These are phyloP conservation scores for Aspergillus pseudoterreus DNA, from an alignment of 2,329 filamentous ascomycete genomes.

Conservation along the genomic window DNA sequence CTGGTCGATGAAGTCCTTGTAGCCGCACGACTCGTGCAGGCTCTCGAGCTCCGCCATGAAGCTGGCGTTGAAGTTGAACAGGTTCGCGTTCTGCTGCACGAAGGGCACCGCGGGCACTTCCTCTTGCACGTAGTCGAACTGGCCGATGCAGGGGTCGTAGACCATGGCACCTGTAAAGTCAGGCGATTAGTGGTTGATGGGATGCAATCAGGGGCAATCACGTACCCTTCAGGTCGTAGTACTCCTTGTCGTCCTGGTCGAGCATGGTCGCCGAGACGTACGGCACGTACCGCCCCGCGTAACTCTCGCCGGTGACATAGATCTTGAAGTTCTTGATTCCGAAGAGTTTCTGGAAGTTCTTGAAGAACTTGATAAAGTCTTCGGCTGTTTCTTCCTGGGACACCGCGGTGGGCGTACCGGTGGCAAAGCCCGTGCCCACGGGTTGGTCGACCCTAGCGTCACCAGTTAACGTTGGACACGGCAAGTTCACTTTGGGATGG, in stretches of 20 bases:
- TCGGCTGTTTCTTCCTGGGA: slow-evolving; percentile 65
- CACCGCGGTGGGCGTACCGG: slow-evolving; percentile 61
- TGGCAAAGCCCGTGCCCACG: slow-evolving; percentile 64
- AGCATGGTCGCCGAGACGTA: slow-evolving; percentile 75
- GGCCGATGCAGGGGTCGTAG: slow-evolving; percentile 63
- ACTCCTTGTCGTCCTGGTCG: slow-evolving; percentile 61
- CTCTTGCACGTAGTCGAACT: slow-evolving; percentile 30
- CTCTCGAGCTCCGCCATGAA: slow-evolving; percentile 39
- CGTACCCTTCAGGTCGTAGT: slow-evolving; percentile 64
- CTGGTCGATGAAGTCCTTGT: slow-evolving; percentile 43
- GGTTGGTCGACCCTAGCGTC: slow-evolving; percentile 31
- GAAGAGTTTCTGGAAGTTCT: slow-evolving; percentile 71
- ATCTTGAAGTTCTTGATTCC: slow-evolving; percentile 64
- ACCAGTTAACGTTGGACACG: not conserved
- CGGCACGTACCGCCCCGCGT: slow-evolving; percentile 66
- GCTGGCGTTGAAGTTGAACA: slow-evolving; percentile 46
- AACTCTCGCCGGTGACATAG: slow-evolving; percentile 71
- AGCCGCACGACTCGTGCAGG: slow-evolving; percentile 45
- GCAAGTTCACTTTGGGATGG: not conserved
- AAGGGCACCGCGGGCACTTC: slow-evolving; percentile 40
- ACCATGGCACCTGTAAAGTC: slow-evolving; percentile 52
- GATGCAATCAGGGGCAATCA: not conserved
- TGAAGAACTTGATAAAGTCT: slow-evolving; percentile 75
- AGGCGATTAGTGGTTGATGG: not conserved
- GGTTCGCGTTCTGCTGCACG: slow-evolving; percentile 39